Evolutionary conservation across 331 rosid genomes (phyloP), one percentile per base, ranked within the genome.

Genomic region (Erythrophleum ivorense): DNA sequence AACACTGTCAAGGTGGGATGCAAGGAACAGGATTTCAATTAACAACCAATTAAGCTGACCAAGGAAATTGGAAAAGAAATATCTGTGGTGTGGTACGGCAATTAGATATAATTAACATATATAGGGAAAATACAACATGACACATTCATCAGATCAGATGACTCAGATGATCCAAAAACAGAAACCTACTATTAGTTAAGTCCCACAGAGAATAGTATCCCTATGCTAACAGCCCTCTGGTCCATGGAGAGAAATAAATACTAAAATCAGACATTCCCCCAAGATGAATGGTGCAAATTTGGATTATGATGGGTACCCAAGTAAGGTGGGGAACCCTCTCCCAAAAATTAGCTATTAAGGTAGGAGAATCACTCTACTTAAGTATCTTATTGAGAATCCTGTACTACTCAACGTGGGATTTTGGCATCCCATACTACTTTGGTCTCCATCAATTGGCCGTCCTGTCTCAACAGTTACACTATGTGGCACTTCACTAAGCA

Each of bases 131-230:
- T 71, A 54, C 71, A 53, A 36, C 64, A 13, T 8, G 82, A 53
- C 55, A 43, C 24, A 55, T 62, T 70, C 21, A 85, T 85, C 69
- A 72, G 62, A 85, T 69, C 74, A 54, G 38, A 49, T 67, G 50
- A 36, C 73, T 76, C 29, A 69, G 58, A 71, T 5, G 65, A 21
- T 63, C 19, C 69, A 63, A 63, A 63, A 63, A 63, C 78, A 36
- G 54, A 54, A n/a, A 50, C 52, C 21, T 24, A 24, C 57, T 7
- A n/a, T 55, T 45, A 53, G 54, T 60, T 16, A 63, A 53, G 70
- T 60, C 74, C 60, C 66, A 71, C 19, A 15, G 55, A 48, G 59
- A 70, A 70, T 31, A 55, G 71, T 15, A 52, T 60, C 49, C 45
- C 53, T 62, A 33, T 24, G 41, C 18, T 67, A 71, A 19, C 52